These are phyloP conservation scores for Capsicum pubescens DNA, from an alignment of 257 asterid species.

Conservation along the genomic window DNA sequence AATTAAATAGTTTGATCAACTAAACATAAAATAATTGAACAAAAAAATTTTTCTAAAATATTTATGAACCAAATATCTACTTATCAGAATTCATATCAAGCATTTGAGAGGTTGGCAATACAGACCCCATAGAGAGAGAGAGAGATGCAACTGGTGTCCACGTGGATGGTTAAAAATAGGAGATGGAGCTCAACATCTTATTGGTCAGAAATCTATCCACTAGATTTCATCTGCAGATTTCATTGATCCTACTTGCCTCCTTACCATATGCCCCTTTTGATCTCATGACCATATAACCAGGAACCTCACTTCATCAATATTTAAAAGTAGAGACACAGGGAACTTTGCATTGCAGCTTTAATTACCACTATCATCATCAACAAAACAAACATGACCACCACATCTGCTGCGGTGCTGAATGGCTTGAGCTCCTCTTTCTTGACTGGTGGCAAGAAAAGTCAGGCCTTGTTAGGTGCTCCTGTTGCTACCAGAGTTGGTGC, in stretches of 20 bases:
- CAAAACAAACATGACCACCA: slow-evolving; percentile 65
- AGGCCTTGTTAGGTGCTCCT: slow-evolving; percentile 57
- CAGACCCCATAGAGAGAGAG: slow-evolving; percentile 1
- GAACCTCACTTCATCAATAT: slow-evolving; percentile 27
- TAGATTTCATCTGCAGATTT: slow-evolving; percentile 40
- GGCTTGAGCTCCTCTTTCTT: slow-evolving; percentile 82
- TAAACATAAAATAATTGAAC: too few species aligned
- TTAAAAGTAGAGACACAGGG: background rate
- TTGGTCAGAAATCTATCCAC: slow-evolving; percentile 38
- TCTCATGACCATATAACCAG: slow-evolving; percentile 24
- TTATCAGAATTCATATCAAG: background rate
- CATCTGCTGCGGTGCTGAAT: slow-evolving; percentile 84
- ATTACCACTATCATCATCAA: background rate
- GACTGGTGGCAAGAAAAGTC: slow-evolving; percentile 76
- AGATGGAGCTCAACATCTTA: slow-evolving; percentile 8
- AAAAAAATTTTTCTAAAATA: too few species aligned
- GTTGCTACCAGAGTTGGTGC: slow-evolving; percentile 48
- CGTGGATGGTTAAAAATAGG: slow-evolving; percentile 6
- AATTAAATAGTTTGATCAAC: background rate
- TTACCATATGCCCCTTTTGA: slow-evolving; percentile 36
- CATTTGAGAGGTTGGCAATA: slow-evolving; percentile 1
- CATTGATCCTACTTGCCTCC: slow-evolving; percentile 70
- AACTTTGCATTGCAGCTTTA: background rate
- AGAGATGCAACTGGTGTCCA: background rate
- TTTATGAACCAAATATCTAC: background rate